Conservation (phyloP, 2,329 filamentous ascomycete genomes). For the Alternaria sp. region DNA sequence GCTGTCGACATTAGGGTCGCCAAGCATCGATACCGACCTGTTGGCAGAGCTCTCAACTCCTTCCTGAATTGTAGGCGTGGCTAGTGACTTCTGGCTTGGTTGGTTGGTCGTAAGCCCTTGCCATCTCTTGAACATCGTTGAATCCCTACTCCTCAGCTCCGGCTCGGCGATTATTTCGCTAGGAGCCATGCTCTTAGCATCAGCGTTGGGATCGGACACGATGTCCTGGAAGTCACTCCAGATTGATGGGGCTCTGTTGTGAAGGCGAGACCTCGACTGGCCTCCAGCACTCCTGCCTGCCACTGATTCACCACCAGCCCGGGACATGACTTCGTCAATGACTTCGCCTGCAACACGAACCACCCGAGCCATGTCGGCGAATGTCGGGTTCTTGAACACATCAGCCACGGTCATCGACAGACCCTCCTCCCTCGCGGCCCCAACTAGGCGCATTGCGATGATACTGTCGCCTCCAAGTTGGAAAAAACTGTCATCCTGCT, state of each 20-base stretch:
- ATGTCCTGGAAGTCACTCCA: slow-evolving; percentile 46
- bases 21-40: slow-evolving; percentile 44
- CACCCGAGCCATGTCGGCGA: slow-evolving; percentile 46
- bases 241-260: slow-evolving; percentile 32
- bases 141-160: slow-evolving; percentile 21
- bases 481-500: slow-evolving; percentile 47
- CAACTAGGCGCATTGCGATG: slow-evolving; percentile 48
- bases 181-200: slow-evolving; percentile 17
- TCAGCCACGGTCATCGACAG: slow-evolving; percentile 48
- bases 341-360: slow-evolving; percentile 48
- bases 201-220: slow-evolving; percentile 38
- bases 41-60: slow-evolving; percentile 23
- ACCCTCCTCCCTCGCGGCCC: slow-evolving; percentile 45
- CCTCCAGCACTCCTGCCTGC: slow-evolving; percentile 27
- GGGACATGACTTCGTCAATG: slow-evolving; percentile 48
- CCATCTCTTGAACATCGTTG: slow-evolving; percentile 41
- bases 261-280: slow-evolving; percentile 30
- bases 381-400: slow-evolving; percentile 47
- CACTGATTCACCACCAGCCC: slow-evolving; percentile 35
- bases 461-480: slow-evolving; percentile 47
- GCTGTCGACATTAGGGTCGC: slow-evolving; percentile 47
- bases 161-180: slow-evolving; percentile 23
- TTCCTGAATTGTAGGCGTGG: slow-evolving; percentile 42
- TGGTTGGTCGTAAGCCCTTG: slow-evolving; percentile 30
- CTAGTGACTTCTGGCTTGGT: slow-evolving; percentile 27